Evolutionary conservation across 345 rosid species (phyloP).

Genomic region (Gossypium sturtianum): DNA sequence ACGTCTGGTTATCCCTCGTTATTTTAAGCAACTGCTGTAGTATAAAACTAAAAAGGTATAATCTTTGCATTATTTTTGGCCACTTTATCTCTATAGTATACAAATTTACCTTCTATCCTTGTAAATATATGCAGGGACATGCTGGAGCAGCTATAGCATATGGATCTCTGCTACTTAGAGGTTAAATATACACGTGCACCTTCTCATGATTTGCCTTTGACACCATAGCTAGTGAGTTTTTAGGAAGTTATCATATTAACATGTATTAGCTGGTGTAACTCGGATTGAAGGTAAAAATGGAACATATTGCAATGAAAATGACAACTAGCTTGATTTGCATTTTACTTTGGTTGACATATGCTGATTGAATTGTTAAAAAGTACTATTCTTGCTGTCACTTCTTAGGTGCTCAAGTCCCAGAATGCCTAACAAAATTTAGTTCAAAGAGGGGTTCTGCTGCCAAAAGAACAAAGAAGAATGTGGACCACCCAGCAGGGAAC

Average conservation of each 20-base stretch:
- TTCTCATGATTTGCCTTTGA: background rate
- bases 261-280: background rate
- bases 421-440: conserved; percentile 36
- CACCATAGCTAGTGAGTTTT: background rate
- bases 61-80: background rate
- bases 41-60: background rate
- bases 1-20: background rate
- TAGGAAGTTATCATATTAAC: background rate
- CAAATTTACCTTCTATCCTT: conserved; percentile 4
- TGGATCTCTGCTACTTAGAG: conserved; percentile 90
- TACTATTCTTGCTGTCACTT: background rate
- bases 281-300: background rate
- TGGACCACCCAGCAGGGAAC: conserved; percentile 22
- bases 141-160: conserved; percentile 85
- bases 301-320: background rate
- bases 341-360: background rate
- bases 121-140: conserved; percentile 58
- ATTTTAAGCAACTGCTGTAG: background rate
- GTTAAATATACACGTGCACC: conserved; percentile 28
- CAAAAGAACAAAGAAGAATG: conserved; percentile 31
- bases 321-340: background rate
- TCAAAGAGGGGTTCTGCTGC: conserved; percentile 32
- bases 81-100: background rate
- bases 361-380: background rate
- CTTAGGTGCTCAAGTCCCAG: conserved; percentile 77